Evolutionary conservation across 2,329 filamentous ascomycete species (phyloP), one percentile per base, ranked within the genome.

Genomic region (Pleurostoma richardsiae): DNA sequence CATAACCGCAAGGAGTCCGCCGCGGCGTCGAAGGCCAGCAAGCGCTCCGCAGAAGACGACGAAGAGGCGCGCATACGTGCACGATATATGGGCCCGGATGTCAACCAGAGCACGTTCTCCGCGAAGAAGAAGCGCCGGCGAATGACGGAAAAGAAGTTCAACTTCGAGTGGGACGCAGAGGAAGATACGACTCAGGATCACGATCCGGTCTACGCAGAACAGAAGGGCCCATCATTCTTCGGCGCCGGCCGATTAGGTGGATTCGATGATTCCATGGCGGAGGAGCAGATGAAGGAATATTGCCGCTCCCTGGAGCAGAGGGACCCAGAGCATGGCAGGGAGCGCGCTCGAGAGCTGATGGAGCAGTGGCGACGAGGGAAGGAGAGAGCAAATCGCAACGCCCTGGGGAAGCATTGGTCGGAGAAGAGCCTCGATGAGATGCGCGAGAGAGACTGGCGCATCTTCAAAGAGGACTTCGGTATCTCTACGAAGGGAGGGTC

Each of bases 401-500:
- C 85, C 31, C 76, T 95, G 47, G 91, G 95, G 57, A 91, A 91
- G 66, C 90, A 96, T 67, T 99, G 94, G 94, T 90, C 88, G 46
- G 89, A 96, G 63, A 99, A 99, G 81, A 80, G 78, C 52, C 73
- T 97, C 52, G 83, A 88, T 10, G 88, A 96, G 26, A 99, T 99
- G 94, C 88, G 90, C 52, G 91, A 97, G 69, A 80, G 94, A 64
- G 94, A 99, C 68, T 99, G 94, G 94, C 88, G 94, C 62, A 97
- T 99, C 58, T 96, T 99, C 82, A 99, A 97, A 70, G 94, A 97
- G 66, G 91, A 99, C 67, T 97, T 96, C 71, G 95, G 94, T 57
- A 99, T 99, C 63, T 79, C 86, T 39, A 96, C 90, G 6, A 97
- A 96, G 66, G 94, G 94, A 48, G 92, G 92, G 40, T 78, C 79